Percentiles rank a stretch among this genome's conserved stretches.
These are phyloP conservation scores for Citrus mangshanensis DNA, from an alignment of 345 rosid species.

Conservation along the genomic window DNA sequence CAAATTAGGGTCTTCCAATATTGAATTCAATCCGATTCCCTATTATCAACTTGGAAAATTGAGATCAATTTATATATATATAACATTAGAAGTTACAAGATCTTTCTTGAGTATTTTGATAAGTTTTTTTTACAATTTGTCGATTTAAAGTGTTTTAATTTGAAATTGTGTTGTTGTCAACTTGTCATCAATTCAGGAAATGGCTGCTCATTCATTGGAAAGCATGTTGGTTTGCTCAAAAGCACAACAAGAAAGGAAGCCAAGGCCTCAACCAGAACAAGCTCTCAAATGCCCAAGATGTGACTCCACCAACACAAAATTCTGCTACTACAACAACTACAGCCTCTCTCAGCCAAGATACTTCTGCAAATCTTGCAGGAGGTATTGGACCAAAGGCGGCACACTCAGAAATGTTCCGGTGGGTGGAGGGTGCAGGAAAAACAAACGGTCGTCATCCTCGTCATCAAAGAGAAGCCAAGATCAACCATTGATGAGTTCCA, in stretches of 20 bases:
- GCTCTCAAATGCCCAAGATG: constrained; percentile 73
- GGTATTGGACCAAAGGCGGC: constrained; percentile 92
- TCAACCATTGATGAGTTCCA: constrained; percentile 30
- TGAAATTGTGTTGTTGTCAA: neutral
- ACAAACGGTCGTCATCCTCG: constrained; percentile 58
- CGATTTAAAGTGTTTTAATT: neutral
- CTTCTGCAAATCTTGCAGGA: constrained; percentile 81
- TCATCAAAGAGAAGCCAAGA: constrained; percentile 46
- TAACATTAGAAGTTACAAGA: no score
- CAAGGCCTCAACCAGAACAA: constrained; percentile 61
- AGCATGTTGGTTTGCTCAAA: constrained; percentile 62
- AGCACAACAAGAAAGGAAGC: constrained; percentile 53
- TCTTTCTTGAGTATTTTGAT: no score
- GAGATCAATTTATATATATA: neutral
- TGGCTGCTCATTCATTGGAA: constrained; percentile 52
- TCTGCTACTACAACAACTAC: constrained; percentile 91
- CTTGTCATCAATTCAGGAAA: constrained; percentile 40
- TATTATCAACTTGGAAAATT: neutral
- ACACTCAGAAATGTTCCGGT: constrained; percentile 77
- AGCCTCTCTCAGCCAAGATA: constrained; percentile 81
- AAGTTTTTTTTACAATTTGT: neutral
- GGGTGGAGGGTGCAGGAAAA: constrained; percentile 85
- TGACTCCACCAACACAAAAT: constrained; percentile 79
- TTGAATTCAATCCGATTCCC: constrained; percentile 4
- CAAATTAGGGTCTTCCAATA: neutral